Percentiles rank a stretch among this genome's conserved stretches.
phyloP scores from a whole-genome alignment of 306 rosid genomes.

The Corylus avellana region DNA sequence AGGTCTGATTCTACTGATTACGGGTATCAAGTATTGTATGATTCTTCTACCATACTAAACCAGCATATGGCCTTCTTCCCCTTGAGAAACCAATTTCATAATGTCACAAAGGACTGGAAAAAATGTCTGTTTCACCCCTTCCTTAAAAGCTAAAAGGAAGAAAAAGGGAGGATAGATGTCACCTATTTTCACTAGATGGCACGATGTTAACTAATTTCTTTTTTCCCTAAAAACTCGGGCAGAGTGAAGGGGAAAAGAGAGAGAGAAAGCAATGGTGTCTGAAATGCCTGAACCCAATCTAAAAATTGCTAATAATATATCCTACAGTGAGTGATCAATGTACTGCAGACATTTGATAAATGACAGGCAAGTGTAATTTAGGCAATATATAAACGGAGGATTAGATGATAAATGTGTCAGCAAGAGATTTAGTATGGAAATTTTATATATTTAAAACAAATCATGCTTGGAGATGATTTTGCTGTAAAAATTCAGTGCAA shows the following conservation, averaged over 20 bases:
- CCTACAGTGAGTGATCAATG: neutral
- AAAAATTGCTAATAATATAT: no score
- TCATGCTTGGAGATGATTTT: neutral
- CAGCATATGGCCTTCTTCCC: neutral
- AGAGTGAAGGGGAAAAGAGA: no score
- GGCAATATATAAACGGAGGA: neutral
- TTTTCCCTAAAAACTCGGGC: neutral
- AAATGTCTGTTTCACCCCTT: neutral
- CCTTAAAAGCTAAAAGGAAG: neutral
- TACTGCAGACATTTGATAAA: neutral
- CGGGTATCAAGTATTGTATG: neutral
- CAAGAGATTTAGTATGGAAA: neutral
- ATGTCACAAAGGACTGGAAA: neutral
- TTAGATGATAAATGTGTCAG: neutral
- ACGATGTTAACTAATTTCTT: neutral
- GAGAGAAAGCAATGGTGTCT: neutral
- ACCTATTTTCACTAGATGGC: neutral
- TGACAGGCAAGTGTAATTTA: neutral
- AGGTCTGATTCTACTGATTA: neutral
- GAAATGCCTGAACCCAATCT: neutral
- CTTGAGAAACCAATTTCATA: neutral
- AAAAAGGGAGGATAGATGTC: neutral
- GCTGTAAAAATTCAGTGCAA: neutral
- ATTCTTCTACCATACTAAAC: neutral
- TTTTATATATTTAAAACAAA: no score